Evolutionary conservation across 768 basidiomycete species (phyloP).

Genomic region (Boletus speciosus): DNA sequence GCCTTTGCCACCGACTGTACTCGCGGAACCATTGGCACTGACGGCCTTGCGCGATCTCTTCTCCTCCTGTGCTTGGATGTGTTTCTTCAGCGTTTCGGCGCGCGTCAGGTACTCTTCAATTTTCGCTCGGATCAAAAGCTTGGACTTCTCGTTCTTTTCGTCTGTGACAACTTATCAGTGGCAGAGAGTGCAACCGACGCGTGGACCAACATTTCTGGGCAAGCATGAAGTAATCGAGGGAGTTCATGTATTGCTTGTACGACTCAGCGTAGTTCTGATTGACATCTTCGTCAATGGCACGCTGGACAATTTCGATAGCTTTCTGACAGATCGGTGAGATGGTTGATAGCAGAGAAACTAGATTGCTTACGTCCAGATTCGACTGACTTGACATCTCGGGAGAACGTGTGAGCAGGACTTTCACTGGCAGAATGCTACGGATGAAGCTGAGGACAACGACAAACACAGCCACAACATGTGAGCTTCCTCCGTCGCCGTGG

Average conservation of each 20-base stretch:
- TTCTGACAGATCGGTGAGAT: constrained; percentile 40
- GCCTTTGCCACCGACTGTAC: constrained; percentile 42
- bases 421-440: no score
- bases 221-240: constrained; percentile 97
- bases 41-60: constrained; percentile 47
- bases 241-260: constrained; percentile 92
- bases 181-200: no score
- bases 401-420: neutral
- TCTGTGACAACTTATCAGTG: constrained; percentile 30
- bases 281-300: constrained; percentile 88
- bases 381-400: constrained; percentile 40
- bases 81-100: constrained; percentile 88
- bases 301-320: constrained; percentile 89
- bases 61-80: constrained; percentile 63
- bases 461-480: constrained; percentile 17
- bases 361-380: constrained; percentile 45
- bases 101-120: constrained; percentile 88
- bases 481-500: neutral
- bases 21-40: constrained; percentile 46
- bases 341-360: neutral
- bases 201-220: constrained; percentile 74
- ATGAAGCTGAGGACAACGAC: neutral
- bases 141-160: constrained; percentile 94
- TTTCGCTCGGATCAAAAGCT: constrained; percentile 80
- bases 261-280: constrained; percentile 94